phyloP scores from a whole-genome alignment of 768 basidiomycete species.

The Dentipellis fragilis region DNA sequence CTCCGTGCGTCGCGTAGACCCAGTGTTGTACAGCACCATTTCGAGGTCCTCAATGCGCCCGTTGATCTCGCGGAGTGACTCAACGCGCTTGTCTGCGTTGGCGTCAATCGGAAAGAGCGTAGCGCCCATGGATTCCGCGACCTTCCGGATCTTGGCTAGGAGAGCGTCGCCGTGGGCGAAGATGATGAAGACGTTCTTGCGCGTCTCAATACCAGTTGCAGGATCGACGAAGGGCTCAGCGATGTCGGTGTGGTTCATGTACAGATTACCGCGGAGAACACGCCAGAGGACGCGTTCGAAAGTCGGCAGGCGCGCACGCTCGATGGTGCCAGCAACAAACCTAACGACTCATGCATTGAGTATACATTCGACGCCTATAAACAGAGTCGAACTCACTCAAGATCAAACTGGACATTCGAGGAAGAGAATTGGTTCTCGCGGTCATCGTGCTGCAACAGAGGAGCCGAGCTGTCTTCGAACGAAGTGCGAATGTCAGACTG shows the following conservation, averaged over 20 bases:
- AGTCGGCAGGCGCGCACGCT: slow-evolving; percentile 81
- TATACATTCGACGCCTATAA: slow-evolving; percentile 1
- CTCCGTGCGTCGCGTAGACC: slow-evolving; percentile 70
- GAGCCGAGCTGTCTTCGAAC: slow-evolving; percentile 86
- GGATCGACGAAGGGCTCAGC: slow-evolving; percentile 88
- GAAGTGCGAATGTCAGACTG: slow-evolving; percentile 77
- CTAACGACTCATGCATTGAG: slow-evolving; percentile 25
- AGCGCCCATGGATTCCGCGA: slow-evolving; percentile 98
- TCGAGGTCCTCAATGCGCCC: slow-evolving; percentile 86
- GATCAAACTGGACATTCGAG: slow-evolving; percentile 59
- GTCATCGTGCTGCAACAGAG: slow-evolving; percentile 87
- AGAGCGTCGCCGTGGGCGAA: slow-evolving; percentile 93
- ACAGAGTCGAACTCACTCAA: slow-evolving; percentile 52
- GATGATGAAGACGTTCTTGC: slow-evolving; percentile 99
- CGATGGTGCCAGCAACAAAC: slow-evolving; percentile 95
- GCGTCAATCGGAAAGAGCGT: slow-evolving; percentile 95
- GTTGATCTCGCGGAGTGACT: slow-evolving; percentile 83
- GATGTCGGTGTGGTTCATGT: slow-evolving; percentile 98
- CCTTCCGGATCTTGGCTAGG: slow-evolving; percentile 93
- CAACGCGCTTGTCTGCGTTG: slow-evolving; percentile 85
- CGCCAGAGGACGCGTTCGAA: slow-evolving; percentile 99
- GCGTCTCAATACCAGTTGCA: slow-evolving; percentile 67
- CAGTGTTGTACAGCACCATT: slow-evolving; percentile 83
- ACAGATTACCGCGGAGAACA: slow-evolving; percentile 92
- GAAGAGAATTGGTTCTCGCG: slow-evolving; percentile 52